Conservation (phyloP, 2,329 filamentous ascomycete species). For the Westerdykella aurantiaca region DNA sequence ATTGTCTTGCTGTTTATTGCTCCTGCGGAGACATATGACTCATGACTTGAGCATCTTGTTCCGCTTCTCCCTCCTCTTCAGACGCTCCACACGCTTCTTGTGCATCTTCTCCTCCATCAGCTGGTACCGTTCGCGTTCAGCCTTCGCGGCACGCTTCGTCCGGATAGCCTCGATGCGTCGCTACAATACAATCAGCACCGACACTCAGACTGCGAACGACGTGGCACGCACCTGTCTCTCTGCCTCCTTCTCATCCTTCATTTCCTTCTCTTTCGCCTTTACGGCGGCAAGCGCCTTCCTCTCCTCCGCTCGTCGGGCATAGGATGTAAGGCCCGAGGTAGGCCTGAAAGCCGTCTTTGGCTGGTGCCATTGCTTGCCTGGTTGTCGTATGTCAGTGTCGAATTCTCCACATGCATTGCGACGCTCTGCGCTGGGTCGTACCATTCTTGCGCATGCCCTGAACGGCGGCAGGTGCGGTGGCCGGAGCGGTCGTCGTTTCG, state of each 20-base stretch:
- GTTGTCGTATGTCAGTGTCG: background rate
- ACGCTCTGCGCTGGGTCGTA: constrained; percentile 34
- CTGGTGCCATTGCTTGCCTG: constrained; percentile 93
- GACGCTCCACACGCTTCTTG: constrained; percentile 82
- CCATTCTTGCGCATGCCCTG: constrained; percentile 76
- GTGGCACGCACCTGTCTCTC: constrained; percentile 62
- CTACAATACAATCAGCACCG: constrained; percentile 42
- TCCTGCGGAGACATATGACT: constrained; percentile 2
- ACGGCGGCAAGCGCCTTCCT: constrained; percentile 66
- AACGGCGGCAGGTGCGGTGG: constrained; percentile 34
- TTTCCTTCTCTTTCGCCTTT: constrained; percentile 89
- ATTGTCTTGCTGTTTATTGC: no score
- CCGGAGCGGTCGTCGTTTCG: constrained; percentile 39
- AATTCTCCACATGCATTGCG: constrained; percentile 8
- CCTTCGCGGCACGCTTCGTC: constrained; percentile 80
- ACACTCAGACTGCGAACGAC: background rate
- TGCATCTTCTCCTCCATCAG: constrained; percentile 98
- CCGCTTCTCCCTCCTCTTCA: constrained; percentile 94
- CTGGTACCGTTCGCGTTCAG: constrained; percentile 86
- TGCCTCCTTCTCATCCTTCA: constrained; percentile 91
- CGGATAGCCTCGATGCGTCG: constrained; percentile 72
- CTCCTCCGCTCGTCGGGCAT: constrained; percentile 66
- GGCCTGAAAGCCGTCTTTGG: constrained; percentile 82
- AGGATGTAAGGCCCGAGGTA: constrained; percentile 68
- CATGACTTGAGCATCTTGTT: constrained; percentile 65